Evolutionary conservation across 2,329 filamentous ascomycete species (phyloP), one percentile per base, ranked within the genome.

Genomic region (Aspergillus cejpii): DNA sequence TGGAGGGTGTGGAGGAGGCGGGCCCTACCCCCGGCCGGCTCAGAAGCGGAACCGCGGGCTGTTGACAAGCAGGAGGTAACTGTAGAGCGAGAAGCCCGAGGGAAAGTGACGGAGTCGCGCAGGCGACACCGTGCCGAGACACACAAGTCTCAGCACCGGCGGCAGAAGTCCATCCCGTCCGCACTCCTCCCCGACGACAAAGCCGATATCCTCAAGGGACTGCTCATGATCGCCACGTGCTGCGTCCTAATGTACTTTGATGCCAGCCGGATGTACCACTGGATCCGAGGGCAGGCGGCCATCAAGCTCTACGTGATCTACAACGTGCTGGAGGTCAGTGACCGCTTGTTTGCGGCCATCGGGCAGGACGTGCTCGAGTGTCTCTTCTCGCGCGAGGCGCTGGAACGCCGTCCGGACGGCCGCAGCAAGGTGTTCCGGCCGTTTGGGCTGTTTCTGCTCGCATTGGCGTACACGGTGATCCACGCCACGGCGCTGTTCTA

Each of bases 291-390:
- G 0, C 92, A 98, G 66, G 91, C 90, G 1, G 90, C 91, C 6
- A 96, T 98, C 70, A 98, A 98, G 64, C 78, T 98, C 8, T 98
- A 98, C 64, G 92, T 98, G 47, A 97, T 98, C 44, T 98, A 95
- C 74, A 98, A 98, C 61, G 87, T 96, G 26, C 79, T 98, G 4
- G 92, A 98, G 68, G 81, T 83, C 1, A 85, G 85, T 43, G 92
- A 98, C 66, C 84, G 90, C 6, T 76, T 98, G 0, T 80, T 97
- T 23, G 88, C 88, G 0, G 91, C 92, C 0, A 75, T 98, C 2
- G 92, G 92, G 0, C 94, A 98, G 65, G 94, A 98, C 65, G 87
- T 98, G 1, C 79, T 97, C 4, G 92, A 98, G 65, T 97, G 91
- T 58, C 77, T 98, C 1, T 95, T 97, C 66, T 96, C 89, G 42